These are phyloP conservation scores for Pichia sp. DNA, from an alignment of 1,139 yeast genomes.

Conservation along the genomic window DNA sequence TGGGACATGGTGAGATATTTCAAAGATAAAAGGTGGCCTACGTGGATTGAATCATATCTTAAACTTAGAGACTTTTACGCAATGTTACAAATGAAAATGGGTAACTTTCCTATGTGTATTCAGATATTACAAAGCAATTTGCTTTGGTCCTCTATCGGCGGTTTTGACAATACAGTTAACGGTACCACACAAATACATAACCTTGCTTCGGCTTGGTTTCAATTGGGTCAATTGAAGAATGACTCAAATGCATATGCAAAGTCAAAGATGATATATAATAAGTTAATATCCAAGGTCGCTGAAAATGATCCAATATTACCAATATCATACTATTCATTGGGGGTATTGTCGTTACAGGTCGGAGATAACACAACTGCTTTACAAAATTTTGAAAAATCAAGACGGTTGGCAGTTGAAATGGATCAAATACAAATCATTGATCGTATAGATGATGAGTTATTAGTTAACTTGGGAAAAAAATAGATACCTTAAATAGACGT, in stretches of 20 bases:
- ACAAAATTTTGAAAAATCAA: conserved; percentile 63
- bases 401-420: conserved; percentile 67
- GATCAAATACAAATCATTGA: conserved; percentile 61
- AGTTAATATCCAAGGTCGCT: conserved; percentile 19
- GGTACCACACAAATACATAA: conserved; percentile 27
- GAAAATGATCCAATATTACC: conserved; percentile 58
- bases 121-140: conserved; percentile 19
- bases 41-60: conserved; percentile 27
- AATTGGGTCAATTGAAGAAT: conserved; percentile 18
- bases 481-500: too few relatives aligned
- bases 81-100: conserved; percentile 25
- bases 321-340: conserved; percentile 80
- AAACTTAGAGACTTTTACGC: conserved; percentile 29
- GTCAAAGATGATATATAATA: conserved; percentile 23
- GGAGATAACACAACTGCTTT: conserved; percentile 58
- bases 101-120: conserved; percentile 16
- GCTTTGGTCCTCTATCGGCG: conserved; percentile 17
- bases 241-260: conserved; percentile 16
- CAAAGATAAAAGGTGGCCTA: conserved; percentile 25
- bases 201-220: conserved; percentile 29
- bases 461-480: conserved; percentile 2
- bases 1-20: conserved; percentile 23
- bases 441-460: conserved; percentile 52
- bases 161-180: conserved; percentile 19
- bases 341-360: conserved; percentile 67